Conservation (phyloP, 805 yeast genomes). For the Lipomyces kockii region DNA sequence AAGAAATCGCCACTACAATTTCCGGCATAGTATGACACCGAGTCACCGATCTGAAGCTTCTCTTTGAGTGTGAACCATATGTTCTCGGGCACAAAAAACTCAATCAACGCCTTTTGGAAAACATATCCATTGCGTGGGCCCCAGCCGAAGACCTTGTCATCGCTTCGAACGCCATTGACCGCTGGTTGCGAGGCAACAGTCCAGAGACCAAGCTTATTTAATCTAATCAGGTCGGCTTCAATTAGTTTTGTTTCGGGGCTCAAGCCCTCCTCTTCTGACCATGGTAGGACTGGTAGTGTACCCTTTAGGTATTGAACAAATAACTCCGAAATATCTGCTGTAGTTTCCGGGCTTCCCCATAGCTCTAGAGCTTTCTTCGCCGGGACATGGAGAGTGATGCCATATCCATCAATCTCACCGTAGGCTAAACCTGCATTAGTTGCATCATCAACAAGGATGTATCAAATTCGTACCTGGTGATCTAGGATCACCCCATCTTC, state of each 20-base stretch:
- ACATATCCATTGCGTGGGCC: slow-evolving; percentile 89
- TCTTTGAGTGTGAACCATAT: slow-evolving; percentile 70
- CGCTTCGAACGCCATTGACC: slow-evolving; percentile 72
- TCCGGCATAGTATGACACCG: slow-evolving; percentile 75
- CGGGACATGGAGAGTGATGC: slow-evolving; percentile 78
- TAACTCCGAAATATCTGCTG: slow-evolving; percentile 64
- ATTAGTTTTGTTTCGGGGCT: slow-evolving; percentile 90
- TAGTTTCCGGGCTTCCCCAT: slow-evolving; percentile 80
- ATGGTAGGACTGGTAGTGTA: slow-evolving; percentile 74
- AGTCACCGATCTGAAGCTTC: slow-evolving; percentile 52
- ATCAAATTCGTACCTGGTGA: slow-evolving; percentile 96
- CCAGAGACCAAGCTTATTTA: slow-evolving; percentile 71
- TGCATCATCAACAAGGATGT: too few species aligned
- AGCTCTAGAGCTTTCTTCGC: slow-evolving; percentile 74
- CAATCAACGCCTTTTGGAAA: slow-evolving; percentile 94
- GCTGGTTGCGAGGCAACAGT: slow-evolving; percentile 97
- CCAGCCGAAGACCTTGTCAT: slow-evolving; percentile 95
- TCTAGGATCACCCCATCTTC: slow-evolving; percentile 97
- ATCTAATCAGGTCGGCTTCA: slow-evolving; percentile 83
- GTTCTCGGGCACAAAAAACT: slow-evolving; percentile 73
- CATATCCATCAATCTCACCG: slow-evolving; percentile 98
- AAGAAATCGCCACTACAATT: slow-evolving; percentile 61
- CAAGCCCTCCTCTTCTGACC: slow-evolving; percentile 80
- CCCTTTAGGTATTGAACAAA: slow-evolving; percentile 75
- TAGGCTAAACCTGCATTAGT: slow-evolving; percentile 65